These are phyloP conservation scores for Drosera capensis DNA, from an alignment of 148 eudicot genomes.

Conservation along the genomic window DNA sequence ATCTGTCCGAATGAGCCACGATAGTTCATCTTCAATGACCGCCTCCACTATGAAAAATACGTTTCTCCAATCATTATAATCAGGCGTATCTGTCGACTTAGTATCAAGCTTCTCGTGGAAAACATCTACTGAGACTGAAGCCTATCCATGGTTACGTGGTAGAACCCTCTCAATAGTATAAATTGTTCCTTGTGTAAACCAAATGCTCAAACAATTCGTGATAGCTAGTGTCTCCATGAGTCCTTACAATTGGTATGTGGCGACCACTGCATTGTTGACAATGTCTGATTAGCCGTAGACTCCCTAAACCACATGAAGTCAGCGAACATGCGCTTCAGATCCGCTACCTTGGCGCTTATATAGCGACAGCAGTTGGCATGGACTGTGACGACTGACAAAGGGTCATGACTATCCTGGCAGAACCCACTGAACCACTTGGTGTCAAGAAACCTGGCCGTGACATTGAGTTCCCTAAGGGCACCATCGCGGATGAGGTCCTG, in stretches of 20 bases:
- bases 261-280: constrained; percentile 23
- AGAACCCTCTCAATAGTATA: too few species aligned
- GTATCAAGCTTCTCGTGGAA: too few species aligned
- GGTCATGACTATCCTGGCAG: constrained; percentile 32
- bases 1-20: too few species aligned
- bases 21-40: too few species aligned
- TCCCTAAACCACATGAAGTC: constrained; percentile 36
- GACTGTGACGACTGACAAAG: constrained; percentile 36
- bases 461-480: constrained; percentile 9
- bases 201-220: too few species aligned
- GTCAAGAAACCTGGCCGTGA: constrained; percentile 30
- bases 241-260: constrained; percentile 17
- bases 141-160: too few species aligned
- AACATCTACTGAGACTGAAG: too few species aligned
- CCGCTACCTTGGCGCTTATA: constrained; percentile 45
- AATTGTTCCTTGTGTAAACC: too few species aligned
- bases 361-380: constrained; percentile 79
- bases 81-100: too few species aligned
- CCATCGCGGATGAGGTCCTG: constrained; percentile 15
- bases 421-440: constrained; percentile 57
- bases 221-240: constrained; percentile 16
- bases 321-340: constrained; percentile 24
- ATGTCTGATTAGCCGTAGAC: constrained; percentile 8
- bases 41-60: too few species aligned
- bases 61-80: too few species aligned